Base-by-base conservation (phyloP, 1,284 basidiomycete species). In the Cerrena zonata region DNA sequence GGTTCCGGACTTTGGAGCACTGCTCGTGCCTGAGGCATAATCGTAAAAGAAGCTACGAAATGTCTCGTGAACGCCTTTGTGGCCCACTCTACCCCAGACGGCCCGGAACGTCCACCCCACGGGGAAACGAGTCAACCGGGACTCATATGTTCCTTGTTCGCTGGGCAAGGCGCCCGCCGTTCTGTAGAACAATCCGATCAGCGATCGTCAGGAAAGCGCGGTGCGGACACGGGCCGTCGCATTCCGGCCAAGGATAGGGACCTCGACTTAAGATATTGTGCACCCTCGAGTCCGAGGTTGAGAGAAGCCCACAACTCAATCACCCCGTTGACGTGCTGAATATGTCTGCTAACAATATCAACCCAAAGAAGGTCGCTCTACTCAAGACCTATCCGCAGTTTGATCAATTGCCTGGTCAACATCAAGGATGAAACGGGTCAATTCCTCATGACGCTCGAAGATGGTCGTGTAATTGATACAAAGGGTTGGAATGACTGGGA, bases 401-500 rank as follows among this genome's bases (percentile, higher is more conserved):
- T 83, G 47, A 78, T 80, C 34, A 65, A 79, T 49, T 80, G 78
- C 30, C 69, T 83, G 11, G 77, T 82, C 45, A 78, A 80, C 57
- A 82, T 83, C 65, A 73, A 77, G 54, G 81, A 84, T 64, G 70
- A 73, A 53, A 76, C 72, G 2, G 80, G 80, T 39, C 72, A 79
- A 61, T 83, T 81, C 62, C 65, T 84, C 23, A 64, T 82, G 57
- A 69, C 70, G 10, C 65, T 82, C 26, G 68, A 68, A 19, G 80
- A 83, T 61, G 81, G 81, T 0, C 73, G 78, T 11, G 63, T 80
- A 21, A 81, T 84, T 51, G 81, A 85, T 57, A 84, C 81, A 1
- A 84, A 84, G 58, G 79, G 80, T 3, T 84, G 81, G 80, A 72
- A 77, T 45, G 76, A 79, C 50, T 84, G 81, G 81, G 80, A 84